Percentiles rank a stretch among this genome's conserved stretches.
phyloP scores from a whole-genome alignment of 2,329 filamentous ascomycete genomes.

The Sporothrix curviconia region DNA sequence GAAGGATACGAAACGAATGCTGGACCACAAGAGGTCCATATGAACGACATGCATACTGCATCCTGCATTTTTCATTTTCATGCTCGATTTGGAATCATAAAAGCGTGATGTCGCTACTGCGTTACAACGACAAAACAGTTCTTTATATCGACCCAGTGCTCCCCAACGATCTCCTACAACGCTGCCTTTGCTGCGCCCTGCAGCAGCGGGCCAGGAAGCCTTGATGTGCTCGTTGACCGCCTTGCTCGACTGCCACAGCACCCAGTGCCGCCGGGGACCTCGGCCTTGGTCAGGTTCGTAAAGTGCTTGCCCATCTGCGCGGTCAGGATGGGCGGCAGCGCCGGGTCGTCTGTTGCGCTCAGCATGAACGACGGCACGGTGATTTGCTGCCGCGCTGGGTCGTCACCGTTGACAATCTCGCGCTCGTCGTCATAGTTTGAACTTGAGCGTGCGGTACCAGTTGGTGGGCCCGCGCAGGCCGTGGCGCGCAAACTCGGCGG shows the following conservation, averaged over 20 bases:
- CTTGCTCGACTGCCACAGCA: conserved; percentile 63
- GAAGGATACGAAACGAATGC: not conserved
- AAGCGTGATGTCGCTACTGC: not conserved
- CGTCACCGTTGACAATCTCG: conserved; percentile 39
- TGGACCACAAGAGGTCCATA: too few relatives aligned
- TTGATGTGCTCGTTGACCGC: conserved; percentile 64
- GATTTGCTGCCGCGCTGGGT: conserved; percentile 48
- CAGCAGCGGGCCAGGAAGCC: conserved; percentile 60
- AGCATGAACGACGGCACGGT: conserved; percentile 67
- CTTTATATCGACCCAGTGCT: too few relatives aligned
- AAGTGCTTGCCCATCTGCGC: conserved; percentile 64
- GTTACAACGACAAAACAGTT: not conserved
- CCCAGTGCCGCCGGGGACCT: conserved; percentile 78
- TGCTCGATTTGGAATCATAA: conserved; percentile 1
- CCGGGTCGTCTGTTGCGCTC: conserved; percentile 61
- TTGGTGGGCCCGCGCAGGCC: conserved; percentile 76
- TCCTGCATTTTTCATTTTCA: too few relatives aligned
- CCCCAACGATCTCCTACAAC: conserved; percentile 29
- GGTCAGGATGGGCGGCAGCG: conserved; percentile 67
- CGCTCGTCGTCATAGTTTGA: conserved; percentile 74
- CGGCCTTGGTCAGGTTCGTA: conserved; percentile 54
- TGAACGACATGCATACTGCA: too few relatives aligned
- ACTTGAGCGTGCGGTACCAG: conserved; percentile 73
- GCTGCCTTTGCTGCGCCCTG: conserved; percentile 26
- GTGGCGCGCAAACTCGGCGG: conserved; percentile 60